Evolutionary conservation across 2,329 filamentous ascomycete genomes (phyloP).

Genomic region (Colletotrichum tabaci): DNA sequence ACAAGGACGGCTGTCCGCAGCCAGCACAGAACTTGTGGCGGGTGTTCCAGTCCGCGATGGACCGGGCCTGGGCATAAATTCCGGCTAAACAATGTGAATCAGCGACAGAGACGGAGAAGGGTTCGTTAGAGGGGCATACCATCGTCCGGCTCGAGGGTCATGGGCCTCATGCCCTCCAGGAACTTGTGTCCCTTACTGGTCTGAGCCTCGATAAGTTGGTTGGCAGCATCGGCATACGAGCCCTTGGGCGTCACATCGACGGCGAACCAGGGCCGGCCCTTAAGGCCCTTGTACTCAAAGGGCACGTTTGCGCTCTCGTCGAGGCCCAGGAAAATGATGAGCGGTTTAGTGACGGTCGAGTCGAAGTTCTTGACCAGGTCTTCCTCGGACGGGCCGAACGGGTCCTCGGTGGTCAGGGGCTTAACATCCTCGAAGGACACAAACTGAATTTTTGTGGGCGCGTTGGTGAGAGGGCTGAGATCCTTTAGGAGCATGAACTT

Average conservation of each 20-base stretch:
- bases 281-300: conserved; percentile 78
- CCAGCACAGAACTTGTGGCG: conserved; percentile 93
- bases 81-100: conserved; percentile 71
- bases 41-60: conserved; percentile 93
- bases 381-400: conserved; percentile 80
- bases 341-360: conserved; percentile 75
- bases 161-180: conserved; percentile 74
- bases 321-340: conserved; percentile 88
- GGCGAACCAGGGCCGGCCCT: conserved; percentile 88
- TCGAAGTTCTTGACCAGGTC: conserved; percentile 82
- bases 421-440: conserved; percentile 79
- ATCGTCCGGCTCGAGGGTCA: conserved; percentile 72
- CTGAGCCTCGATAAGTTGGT: conserved; percentile 58
- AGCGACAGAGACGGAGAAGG: conserved; percentile 13
- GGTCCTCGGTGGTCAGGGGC: conserved; percentile 78
- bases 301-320: conserved; percentile 72
- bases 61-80: conserved; percentile 90
- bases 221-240: conserved; percentile 72
- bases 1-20: conserved; percentile 87
- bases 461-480: conserved; percentile 77
- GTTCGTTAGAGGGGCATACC: conserved; percentile 61
- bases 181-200: conserved; percentile 75
- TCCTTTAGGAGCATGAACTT: conserved; percentile 85
- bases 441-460: conserved; percentile 72
- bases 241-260: conserved; percentile 86